Evolutionary conservation across 2,329 filamentous ascomycete species (phyloP).

Genomic region (Colletotrichum lindemuthianum): DNA sequence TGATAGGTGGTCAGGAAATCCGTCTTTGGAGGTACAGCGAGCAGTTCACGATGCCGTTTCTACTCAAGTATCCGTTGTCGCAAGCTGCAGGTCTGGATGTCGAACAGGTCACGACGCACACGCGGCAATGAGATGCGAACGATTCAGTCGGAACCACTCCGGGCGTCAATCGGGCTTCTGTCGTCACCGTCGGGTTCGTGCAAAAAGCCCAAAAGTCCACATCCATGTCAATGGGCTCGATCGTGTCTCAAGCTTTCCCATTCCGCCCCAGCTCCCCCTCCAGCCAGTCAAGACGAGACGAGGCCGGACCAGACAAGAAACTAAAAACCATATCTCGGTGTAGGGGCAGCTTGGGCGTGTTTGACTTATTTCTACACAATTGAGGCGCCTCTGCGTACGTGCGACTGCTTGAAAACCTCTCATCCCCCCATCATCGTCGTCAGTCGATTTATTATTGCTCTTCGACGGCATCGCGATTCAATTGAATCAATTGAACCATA

Average conservation of each 20-base stretch:
- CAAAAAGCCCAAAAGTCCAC: too few species aligned
- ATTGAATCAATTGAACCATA: too few species aligned
- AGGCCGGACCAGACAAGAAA: neutral
- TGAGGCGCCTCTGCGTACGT: neutral
- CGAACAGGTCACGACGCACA: too few species aligned
- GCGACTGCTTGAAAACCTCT: constrained; percentile 1
- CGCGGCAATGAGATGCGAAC: constrained; percentile 15
- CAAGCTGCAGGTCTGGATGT: too few species aligned
- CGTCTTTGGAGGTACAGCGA: too few species aligned
- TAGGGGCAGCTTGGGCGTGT: neutral
- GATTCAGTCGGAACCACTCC: neutral
- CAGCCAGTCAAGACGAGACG: neutral
- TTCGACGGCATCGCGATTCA: too few species aligned
- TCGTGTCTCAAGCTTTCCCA: constrained; percentile 30
- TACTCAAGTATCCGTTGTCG: too few species aligned
- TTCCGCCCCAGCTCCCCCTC: constrained; percentile 21
- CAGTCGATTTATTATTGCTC: neutral
- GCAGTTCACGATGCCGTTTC: too few species aligned
- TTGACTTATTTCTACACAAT: neutral
- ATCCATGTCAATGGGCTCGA: constrained; percentile 11
- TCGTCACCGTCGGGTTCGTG: constrained; percentile 4
- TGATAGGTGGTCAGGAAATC: neutral
- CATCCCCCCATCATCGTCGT: constrained; percentile 5
- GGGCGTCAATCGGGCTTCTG: neutral
- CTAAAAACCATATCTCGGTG: constrained; percentile 7